phyloP scores from a whole-genome alignment of 345 rosid genomes.

The Nephelium lappaceum region DNA sequence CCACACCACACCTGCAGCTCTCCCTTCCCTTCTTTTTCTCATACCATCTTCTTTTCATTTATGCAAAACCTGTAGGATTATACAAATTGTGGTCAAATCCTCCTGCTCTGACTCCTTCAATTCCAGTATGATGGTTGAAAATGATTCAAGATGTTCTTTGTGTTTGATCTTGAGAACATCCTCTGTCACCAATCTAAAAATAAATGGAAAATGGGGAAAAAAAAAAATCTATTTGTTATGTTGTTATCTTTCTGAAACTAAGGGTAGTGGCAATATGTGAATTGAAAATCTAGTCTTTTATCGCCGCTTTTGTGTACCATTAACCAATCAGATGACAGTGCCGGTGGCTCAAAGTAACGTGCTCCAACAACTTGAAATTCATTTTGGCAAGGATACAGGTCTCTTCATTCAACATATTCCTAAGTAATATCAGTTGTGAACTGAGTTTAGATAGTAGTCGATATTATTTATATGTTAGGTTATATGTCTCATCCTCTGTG shows the following conservation, averaged over 20 bases:
- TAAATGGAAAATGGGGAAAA: not conserved
- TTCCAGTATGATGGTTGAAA: not conserved
- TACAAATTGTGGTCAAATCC: not conserved
- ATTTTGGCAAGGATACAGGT: not conserved
- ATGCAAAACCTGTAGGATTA: conserved; percentile 1
- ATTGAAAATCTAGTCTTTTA: not conserved
- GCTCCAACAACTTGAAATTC: not conserved
- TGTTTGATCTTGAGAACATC: not conserved
- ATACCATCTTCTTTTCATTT: not conserved
- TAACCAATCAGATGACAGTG: no score
- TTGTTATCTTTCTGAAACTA: not conserved
- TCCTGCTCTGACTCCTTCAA: not conserved
- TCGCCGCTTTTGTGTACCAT: not conserved
- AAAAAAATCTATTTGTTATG: not conserved
- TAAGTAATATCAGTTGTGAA: not conserved
- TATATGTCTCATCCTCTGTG: no score
- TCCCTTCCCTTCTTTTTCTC: not conserved
- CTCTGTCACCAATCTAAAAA: not conserved
- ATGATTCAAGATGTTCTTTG: not conserved
- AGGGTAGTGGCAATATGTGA: not conserved
- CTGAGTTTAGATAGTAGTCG: not conserved
- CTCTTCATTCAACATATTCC: not conserved
- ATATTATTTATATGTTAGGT: not conserved
- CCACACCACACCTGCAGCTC: not conserved
- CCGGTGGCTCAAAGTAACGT: not conserved